phyloP scores from a whole-genome alignment of 1,284 basidiomycete genomes.

The Ceratobasidium sp. region DNA sequence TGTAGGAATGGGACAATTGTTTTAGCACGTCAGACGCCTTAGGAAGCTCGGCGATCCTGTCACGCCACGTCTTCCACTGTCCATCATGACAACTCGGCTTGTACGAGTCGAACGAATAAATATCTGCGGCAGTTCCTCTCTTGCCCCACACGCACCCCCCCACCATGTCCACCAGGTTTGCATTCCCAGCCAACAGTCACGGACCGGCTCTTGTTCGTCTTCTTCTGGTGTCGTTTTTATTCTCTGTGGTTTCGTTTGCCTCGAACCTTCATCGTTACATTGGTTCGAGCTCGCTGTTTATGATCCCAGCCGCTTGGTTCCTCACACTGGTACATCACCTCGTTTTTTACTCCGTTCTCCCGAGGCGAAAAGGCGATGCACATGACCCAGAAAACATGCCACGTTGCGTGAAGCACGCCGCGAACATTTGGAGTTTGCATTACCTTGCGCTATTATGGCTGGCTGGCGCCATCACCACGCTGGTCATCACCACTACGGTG shows the following conservation, averaged over 20 bases:
- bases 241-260: background rate
- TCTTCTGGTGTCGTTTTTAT: background rate
- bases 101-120: too few relatives aligned
- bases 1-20: too few relatives aligned
- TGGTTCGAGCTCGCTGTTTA: background rate
- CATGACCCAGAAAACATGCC: background rate
- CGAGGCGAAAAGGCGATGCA: background rate
- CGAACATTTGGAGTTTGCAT: constrained; percentile 2
- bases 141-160: too few relatives aligned
- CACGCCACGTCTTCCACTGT: too few relatives aligned
- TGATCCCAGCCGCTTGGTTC: constrained; percentile 1
- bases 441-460: background rate
- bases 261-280: background rate
- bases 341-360: background rate
- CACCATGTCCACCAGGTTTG: background rate
- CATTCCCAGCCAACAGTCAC: background rate
- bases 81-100: too few relatives aligned
- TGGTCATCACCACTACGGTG: background rate
- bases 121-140: too few relatives aligned
- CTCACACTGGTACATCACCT: background rate
- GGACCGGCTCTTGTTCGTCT: background rate
- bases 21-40: too few relatives aligned
- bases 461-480: background rate
- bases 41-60: too few relatives aligned
- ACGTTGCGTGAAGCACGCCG: constrained; percentile 4